Base-by-base conservation (phyloP, 1,139 yeast species). In the Hansenula sp. region DNA sequence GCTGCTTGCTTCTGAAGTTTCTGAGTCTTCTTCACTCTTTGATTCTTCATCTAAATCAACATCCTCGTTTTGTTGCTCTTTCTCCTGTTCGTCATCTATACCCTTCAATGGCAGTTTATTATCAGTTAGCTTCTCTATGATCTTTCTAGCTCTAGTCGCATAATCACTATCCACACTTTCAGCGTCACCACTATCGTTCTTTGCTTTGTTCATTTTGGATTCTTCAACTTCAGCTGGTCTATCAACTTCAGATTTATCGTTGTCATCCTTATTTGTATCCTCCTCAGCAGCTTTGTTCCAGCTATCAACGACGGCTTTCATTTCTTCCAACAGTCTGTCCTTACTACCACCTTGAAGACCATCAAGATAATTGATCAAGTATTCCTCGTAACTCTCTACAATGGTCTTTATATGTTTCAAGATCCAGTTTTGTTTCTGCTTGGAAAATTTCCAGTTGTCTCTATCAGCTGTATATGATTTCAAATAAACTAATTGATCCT, bases 371-470 rank as follows among this genome's bases (percentile, higher is more conserved):
- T 63, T 62, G 17, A 72, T 54, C 47, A 90, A 62, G 36, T 81
- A 79, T 2, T 62, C 68, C 40, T 73, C 77, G 55, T 87, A 90
- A 3, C 74, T 68, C 1, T 66, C 71, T 1, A 84, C 86, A 16
- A 84, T 74, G 32, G 60, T 53, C 49, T 72, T 74, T 40, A 87
- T 67, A 63, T 89, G 83, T 58, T 84, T 84, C 50, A 90, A 65
- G 41, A 91, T 73, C 97, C 97, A 91, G 60, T 89, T 90, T 62
- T 91, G 98, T 54, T 91, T 90, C 67, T 87, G 96, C 59, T 91
- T 91, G 47, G 95, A 85, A 61, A 91, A 91, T 66, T 90, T 91
- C 98, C 98, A 91, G 29, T 75, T 72, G 0, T 67, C 76, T 47
- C 70, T 72, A 53, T 83, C 89, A 10, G 74, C 70, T 21, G 70